Conservation (phyloP, 768 basidiomycete genomes). For the Infundibulicybe gibba region DNA sequence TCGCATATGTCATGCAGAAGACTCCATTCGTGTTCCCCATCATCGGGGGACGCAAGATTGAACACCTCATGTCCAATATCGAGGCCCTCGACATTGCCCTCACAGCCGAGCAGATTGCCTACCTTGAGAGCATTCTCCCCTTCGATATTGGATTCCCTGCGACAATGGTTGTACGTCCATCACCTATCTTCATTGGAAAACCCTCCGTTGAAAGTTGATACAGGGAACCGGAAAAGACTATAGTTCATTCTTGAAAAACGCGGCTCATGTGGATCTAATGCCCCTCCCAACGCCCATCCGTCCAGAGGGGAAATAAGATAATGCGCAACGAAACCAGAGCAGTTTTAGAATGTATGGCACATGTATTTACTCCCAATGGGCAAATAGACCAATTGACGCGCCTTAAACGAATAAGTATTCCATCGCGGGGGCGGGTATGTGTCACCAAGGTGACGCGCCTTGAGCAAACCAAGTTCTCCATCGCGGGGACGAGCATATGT, state of each 20-base stretch:
- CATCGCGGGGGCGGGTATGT: too few relatives aligned
- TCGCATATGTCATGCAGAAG: conserved; percentile 54
- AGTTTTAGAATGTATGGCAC: background rate
- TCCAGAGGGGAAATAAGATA: background rate
- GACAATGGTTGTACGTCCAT: conserved; percentile 21
- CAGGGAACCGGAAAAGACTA: conserved; percentile 13
- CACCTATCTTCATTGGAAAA: background rate
- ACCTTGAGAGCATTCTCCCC: conserved; percentile 34
- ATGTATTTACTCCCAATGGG: too few relatives aligned
- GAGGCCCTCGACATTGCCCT: conserved; percentile 43
- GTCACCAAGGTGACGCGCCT: too few relatives aligned
- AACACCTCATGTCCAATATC: conserved; percentile 46
- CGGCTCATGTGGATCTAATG: conserved; percentile 9
- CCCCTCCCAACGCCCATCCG: conserved; percentile 2
- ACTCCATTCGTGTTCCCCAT: conserved; percentile 49
- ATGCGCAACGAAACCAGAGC: background rate
- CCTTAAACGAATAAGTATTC: too few relatives aligned
- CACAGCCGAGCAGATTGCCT: conserved; percentile 36
- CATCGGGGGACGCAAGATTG: conserved; percentile 45
- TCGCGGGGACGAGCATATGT: too few relatives aligned
- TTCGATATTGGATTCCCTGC: conserved; percentile 44
- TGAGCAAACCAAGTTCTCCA: too few relatives aligned
- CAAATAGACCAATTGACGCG: too few relatives aligned
- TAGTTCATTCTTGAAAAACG: conserved; percentile 6
- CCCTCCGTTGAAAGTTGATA: background rate